Percentiles rank a stretch among this genome's conserved stretches.
Evolutionary conservation across 75 land plant species (phyloP).

Genomic region (Ceratopteris richardii): DNA sequence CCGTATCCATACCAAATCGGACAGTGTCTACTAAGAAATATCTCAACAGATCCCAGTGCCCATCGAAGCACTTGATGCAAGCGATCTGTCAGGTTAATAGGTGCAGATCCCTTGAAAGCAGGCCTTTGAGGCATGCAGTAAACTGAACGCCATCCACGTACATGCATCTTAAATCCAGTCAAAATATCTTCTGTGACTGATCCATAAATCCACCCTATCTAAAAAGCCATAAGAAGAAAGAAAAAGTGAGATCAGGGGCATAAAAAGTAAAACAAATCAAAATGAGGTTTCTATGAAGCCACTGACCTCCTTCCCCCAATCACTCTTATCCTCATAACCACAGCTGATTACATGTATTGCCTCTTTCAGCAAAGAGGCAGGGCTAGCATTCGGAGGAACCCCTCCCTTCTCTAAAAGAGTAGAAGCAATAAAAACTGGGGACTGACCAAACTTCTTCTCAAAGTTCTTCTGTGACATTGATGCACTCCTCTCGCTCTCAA

Average conservation of each 20-base stretch:
- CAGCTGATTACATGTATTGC: constrained; percentile 31
- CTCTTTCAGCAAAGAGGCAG: constrained; percentile 19
- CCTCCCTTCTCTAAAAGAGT: constrained; percentile 18
- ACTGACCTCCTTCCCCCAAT: constrained; percentile 27
- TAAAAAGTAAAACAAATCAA: background rate
- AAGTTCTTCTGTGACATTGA: constrained; percentile 23
- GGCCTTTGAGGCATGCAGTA: constrained; percentile 78
- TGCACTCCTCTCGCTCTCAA: constrained; percentile 22
- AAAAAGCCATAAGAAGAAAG: background rate
- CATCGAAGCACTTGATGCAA: constrained; percentile 88
- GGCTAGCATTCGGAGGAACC: constrained; percentile 18
- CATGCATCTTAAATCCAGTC: constrained; percentile 98
- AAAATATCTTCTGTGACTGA: constrained; percentile 74
- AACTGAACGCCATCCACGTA: constrained; percentile 88
- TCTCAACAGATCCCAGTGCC: constrained; percentile 92
- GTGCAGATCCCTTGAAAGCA: constrained; percentile 97
- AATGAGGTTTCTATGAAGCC: too few relatives aligned
- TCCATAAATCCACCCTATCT: constrained; percentile 47
- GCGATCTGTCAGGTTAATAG: constrained; percentile 87
- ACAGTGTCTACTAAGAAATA: constrained; percentile 80
- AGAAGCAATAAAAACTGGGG: constrained; percentile 23
- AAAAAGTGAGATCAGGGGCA: background rate
- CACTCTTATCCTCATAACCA: constrained; percentile 27
- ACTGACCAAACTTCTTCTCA: constrained; percentile 26
- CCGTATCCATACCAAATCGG: constrained; percentile 91